These are phyloP conservation scores for Neofusicoccum laricinum DNA, from an alignment of 2,329 filamentous ascomycete species.

Conservation along the genomic window DNA sequence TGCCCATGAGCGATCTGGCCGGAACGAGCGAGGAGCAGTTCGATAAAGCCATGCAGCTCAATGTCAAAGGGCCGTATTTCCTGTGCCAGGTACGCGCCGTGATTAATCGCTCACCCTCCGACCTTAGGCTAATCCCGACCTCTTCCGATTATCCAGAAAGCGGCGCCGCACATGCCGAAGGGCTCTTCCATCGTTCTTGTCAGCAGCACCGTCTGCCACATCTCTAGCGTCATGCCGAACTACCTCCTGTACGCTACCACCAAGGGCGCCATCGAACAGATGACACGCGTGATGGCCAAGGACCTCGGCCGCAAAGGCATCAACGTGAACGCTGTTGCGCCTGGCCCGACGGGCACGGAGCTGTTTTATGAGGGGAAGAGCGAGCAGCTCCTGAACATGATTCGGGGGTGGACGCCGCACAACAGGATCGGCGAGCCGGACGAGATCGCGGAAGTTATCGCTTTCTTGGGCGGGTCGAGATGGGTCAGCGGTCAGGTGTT, in stretches of 20 bases:
- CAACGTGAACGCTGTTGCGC: slow-evolving; percentile 51
- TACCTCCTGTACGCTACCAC: slow-evolving; percentile 46
- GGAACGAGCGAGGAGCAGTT: slow-evolving; percentile 51
- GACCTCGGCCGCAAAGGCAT: slow-evolving; percentile 54
- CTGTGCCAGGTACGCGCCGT: slow-evolving; percentile 4
- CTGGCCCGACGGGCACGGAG: slow-evolving; percentile 56
- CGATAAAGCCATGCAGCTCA: slow-evolving; percentile 49
- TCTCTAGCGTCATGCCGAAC: slow-evolving; percentile 44
- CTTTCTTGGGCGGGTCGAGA: slow-evolving; percentile 23
- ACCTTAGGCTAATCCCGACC: background rate
- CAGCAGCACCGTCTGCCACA: slow-evolving; percentile 39
- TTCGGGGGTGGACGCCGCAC: background rate
- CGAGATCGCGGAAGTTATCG: slow-evolving; percentile 27
- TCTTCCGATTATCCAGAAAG: slow-evolving; percentile 34
- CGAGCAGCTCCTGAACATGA: slow-evolving; percentile 46
- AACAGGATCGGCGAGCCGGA: slow-evolving; percentile 23
- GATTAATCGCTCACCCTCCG: background rate
- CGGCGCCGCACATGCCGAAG: slow-evolving; percentile 48
- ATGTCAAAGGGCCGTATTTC: slow-evolving; percentile 50
- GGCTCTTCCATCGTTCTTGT: slow-evolving; percentile 30
- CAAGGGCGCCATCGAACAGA: slow-evolving; percentile 61
- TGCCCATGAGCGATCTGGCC: slow-evolving; percentile 48
- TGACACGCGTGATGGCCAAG: slow-evolving; percentile 55
- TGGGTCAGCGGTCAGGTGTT: slow-evolving; percentile 27
- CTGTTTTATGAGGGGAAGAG: slow-evolving; percentile 27